These are phyloP conservation scores for Ceriops decandra DNA, from an alignment of 345 rosid genomes.

Conservation along the genomic window DNA sequence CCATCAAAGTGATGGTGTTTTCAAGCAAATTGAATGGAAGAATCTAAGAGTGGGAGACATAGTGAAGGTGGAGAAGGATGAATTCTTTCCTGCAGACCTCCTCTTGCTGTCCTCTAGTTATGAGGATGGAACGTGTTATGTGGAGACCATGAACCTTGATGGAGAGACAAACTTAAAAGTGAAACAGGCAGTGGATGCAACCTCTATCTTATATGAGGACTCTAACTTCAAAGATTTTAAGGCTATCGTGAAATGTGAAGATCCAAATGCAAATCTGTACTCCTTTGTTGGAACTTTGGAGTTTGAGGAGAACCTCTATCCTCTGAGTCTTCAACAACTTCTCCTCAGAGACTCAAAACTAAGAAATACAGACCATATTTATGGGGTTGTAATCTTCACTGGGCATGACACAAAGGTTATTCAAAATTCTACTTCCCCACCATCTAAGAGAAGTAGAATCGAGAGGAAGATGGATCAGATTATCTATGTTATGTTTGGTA, in stretches of 20 bases:
- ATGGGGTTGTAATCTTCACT: conserved; percentile 78
- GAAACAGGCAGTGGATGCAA: conserved; percentile 72
- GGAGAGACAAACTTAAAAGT: conserved; percentile 91
- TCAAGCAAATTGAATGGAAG: conserved; percentile 57
- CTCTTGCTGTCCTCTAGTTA: conserved; percentile 75
- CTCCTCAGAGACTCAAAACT: conserved; percentile 85
- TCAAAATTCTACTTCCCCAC: conserved; percentile 76
- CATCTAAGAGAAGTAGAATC: conserved; percentile 84
- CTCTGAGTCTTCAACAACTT: conserved; percentile 79
- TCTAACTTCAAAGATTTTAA: conserved; percentile 55
- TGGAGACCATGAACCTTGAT: conserved; percentile 94
- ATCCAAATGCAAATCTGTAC: conserved; percentile 87
- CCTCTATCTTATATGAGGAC: conserved; percentile 58
- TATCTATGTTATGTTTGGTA: conserved; percentile 58
- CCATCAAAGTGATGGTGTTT: conserved; percentile 51
- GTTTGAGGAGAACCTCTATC: conserved; percentile 45
- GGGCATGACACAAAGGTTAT: conserved; percentile 93
- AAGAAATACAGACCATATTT: conserved; percentile 72
- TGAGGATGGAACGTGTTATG: conserved; percentile 80
- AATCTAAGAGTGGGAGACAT: conserved; percentile 72
- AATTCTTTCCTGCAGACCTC: conserved; percentile 83
- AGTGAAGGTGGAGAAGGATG: conserved; percentile 78
- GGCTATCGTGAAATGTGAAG: conserved; percentile 74
- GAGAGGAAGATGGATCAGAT: conserved; percentile 81
- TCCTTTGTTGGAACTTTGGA: conserved; percentile 77